Base-by-base conservation (phyloP, 2,329 filamentous ascomycete genomes). In the Shiraia bambusicola region DNA sequence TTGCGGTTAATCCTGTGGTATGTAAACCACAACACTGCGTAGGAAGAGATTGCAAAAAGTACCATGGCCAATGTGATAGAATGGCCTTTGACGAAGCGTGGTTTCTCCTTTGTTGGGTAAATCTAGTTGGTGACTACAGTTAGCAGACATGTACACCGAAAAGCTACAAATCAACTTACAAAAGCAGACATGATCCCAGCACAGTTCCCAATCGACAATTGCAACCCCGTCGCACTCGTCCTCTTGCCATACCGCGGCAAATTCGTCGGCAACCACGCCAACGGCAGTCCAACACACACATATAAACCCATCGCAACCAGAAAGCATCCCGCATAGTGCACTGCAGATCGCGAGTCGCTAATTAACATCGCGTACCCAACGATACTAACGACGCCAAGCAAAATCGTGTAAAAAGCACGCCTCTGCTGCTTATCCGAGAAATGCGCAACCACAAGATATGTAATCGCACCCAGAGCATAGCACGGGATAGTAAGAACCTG, bases 401-500 rank as follows among this genome's bases (percentile, higher is more conserved):
- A 61, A 22, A 86, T 76, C 16, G 77, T 77, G 50, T 85, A 87
- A 0, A 87, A 50, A 0, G 78, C 86, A 28, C 87, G 79, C 42
- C 72, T 76, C 66, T 88, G 85, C 48, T 77, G 73, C 40, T 76
- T 76, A 61, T 92, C 87, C 4, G 84, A 88, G 31, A 87, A 66
- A 55, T 77, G 79, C 0, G 86, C 86, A 2, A 81, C 74, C 7
- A 74, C 49, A 63, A 91, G 79, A 63, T 89, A 91, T 0, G 78
- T 79, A 5, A 84, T 73, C 0, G 86, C 86, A 3, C 87, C 87
- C 4, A 89, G 65, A 4, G 81, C 80, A 62, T 91, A 91, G 66
- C 85, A 88, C 0, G 87, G 87, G 33, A 92, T 86, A 0, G 87
- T 91, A 25, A 91, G 76, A 24, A 87, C 80, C 64, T 91, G 87